phyloP scores from a whole-genome alignment of 2,329 filamentous ascomycete species.

The Pestalotiopsis sp. region DNA sequence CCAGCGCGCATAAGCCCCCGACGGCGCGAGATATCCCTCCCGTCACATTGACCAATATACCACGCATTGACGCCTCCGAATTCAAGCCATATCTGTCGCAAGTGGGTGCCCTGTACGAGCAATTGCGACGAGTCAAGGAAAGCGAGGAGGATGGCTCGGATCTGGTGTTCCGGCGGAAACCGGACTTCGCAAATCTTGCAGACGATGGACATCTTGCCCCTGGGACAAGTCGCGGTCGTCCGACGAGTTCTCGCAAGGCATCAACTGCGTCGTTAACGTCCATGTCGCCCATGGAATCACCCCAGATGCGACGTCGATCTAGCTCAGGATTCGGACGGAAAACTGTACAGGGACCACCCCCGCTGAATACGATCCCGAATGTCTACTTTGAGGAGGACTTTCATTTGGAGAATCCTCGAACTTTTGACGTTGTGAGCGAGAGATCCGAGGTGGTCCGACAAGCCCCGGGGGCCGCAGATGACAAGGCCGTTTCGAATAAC shows the following conservation, averaged over 20 bases:
- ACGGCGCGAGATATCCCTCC: slow-evolving; percentile 90
- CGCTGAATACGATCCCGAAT: slow-evolving; percentile 85
- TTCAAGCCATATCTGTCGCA: slow-evolving; percentile 86
- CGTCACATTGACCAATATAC: slow-evolving; percentile 86
- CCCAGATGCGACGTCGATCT: slow-evolving; percentile 43
- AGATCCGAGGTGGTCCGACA: slow-evolving; percentile 91
- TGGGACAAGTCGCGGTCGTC: slow-evolving; percentile 30
- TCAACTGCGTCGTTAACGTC: slow-evolving; percentile 51
- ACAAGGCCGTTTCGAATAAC: slow-evolving; percentile 59
- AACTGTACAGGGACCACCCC: slow-evolving; percentile 73
- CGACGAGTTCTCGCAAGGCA: slow-evolving; percentile 38
- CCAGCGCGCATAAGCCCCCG: slow-evolving; percentile 78
- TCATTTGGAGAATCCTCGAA: slow-evolving; percentile 91
- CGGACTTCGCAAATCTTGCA: slow-evolving; percentile 38
- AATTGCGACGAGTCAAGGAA: slow-evolving; percentile 81
- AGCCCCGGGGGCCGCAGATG: slow-evolving; percentile 53
- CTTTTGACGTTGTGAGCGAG: slow-evolving; percentile 95
- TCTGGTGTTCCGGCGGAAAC: slow-evolving; percentile 37
- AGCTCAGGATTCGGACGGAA: slow-evolving; percentile 57
- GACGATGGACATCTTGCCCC: slow-evolving; percentile 52
- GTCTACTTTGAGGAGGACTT: slow-evolving; percentile 97
- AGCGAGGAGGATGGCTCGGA: slow-evolving; percentile 65
- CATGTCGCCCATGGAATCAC: slow-evolving; percentile 49
- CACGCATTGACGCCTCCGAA: slow-evolving; percentile 74
- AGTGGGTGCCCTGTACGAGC: slow-evolving; percentile 86